Evolutionary conservation across 306 rosid genomes (phyloP), one percentile per base, ranked within the genome.

Genomic region (Canavalia ensiformis): DNA sequence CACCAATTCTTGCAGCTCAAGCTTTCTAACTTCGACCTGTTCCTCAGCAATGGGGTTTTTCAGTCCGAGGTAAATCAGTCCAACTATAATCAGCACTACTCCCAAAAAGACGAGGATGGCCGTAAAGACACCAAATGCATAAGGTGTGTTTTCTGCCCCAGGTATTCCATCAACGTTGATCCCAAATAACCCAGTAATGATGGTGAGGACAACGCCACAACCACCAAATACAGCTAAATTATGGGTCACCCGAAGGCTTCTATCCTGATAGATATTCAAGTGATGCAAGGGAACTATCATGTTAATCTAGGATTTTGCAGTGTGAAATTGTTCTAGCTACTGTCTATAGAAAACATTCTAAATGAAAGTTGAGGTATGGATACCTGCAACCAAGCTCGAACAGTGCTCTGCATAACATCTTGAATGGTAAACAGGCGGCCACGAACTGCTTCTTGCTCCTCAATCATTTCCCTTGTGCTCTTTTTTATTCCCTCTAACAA

Each of bases 301-400:
- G 78, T 74, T 54, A 84, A 55, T 72, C n/a, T 5, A 63, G 59
- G 35, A 18, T 18, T 5, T 37, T 55, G 31, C 18, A 35, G 56
- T 69, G 58, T 28, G 30, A 69, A 72, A 4, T 45, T 29, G 66
- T 72, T 58, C 79, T 73, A 39, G 56, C 42, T 11, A 67, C 44
- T 31, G 11, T 11, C 72, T 31, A 63, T 30, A 59, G 62, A 28
- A 5, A 29, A 4, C 25, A 41, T 64, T n/a, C 4, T 47, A 70
- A 75, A 55, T 75, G 81, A 18, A 65, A 64, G 56, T 66, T 50
- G 46, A 39, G 37, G 55, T 51, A 58, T 41, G 7, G 52, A 45
- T 76, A 91, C 99, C 97, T 96, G 99, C 86, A 96, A 83, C 99
- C 99, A 96, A 67, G 99, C 94, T 33, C 98, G 97, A 73, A 95